phyloP scores from a whole-genome alignment of 306 rosid genomes.

The Pyrus pyrifolia region DNA sequence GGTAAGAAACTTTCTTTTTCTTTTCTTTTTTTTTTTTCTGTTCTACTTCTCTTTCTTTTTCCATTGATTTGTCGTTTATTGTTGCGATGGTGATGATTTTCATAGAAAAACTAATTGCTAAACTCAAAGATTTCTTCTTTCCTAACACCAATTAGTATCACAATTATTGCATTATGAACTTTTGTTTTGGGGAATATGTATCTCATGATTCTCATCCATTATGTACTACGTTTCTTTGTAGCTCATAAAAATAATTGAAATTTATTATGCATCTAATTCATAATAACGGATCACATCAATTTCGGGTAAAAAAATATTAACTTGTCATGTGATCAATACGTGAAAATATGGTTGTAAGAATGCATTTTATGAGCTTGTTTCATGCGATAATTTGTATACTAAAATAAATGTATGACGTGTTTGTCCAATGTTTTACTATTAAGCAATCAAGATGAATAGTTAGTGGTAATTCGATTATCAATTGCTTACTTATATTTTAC shows the following conservation, averaged over 20 bases:
- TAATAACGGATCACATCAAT: not conserved
- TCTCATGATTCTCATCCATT: too few species aligned
- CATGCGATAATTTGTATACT: not conserved
- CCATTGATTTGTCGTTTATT: slow-evolving; percentile 2
- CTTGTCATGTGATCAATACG: not conserved
- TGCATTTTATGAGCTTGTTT: not conserved
- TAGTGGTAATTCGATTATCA: not conserved
- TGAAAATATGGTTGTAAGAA: not conserved
- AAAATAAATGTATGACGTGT: not conserved
- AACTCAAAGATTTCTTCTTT: not conserved
- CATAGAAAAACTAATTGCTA: not conserved
- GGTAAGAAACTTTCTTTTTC: not conserved
- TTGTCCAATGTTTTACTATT: not conserved
- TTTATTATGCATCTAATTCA: not conserved
- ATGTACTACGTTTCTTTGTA: too few species aligned
- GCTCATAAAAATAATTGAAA: too few species aligned
- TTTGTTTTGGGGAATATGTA: not conserved
- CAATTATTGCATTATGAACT: not conserved
- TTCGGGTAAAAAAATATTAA: not conserved
- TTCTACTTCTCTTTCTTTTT: not conserved
- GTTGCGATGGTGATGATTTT: not conserved
- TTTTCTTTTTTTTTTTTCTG: not conserved
- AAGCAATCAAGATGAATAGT: not conserved
- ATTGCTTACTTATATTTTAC: not conserved
- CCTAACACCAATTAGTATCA: too few species aligned